Percentiles rank a stretch among this genome's conserved stretches.
These are phyloP conservation scores for Xylariaceae sp. DNA, from an alignment of 2,329 filamentous ascomycete genomes.

Conservation along the genomic window DNA sequence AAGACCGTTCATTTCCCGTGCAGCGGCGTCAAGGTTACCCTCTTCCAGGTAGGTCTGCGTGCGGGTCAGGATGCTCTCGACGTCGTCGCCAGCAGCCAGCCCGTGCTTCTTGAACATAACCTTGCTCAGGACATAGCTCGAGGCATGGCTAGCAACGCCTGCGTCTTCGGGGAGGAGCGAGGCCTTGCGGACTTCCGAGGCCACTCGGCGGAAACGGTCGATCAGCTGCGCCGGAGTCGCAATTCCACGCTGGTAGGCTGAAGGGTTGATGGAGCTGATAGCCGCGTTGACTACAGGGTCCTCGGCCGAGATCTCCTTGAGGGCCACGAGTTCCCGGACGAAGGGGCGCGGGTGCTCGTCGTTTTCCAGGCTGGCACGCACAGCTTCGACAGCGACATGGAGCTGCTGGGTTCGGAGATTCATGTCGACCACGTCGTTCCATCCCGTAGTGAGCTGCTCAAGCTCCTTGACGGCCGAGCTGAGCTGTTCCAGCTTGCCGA, in stretches of 20 bases:
- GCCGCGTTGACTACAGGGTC: slow-evolving; percentile 86
- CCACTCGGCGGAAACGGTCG: slow-evolving; percentile 92
- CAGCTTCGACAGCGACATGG: slow-evolving; percentile 90
- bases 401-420: slow-evolving; percentile 95
- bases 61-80: slow-evolving; percentile 86
- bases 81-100: slow-evolving; percentile 76
- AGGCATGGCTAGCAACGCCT: slow-evolving; percentile 89
- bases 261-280: slow-evolving; percentile 92
- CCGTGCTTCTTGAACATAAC: slow-evolving; percentile 94
- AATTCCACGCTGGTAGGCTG: slow-evolving; percentile 88
- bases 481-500: slow-evolving; percentile 80
- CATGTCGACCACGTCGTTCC: slow-evolving; percentile 83
- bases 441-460: slow-evolving; percentile 79
- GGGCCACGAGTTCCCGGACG: slow-evolving; percentile 83
- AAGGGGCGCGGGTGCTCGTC: slow-evolving; percentile 75
- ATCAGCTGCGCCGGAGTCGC: slow-evolving; percentile 79
- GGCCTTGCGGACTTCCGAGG: slow-evolving; percentile 88
- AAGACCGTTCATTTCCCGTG: slow-evolving; percentile 89
- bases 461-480: slow-evolving; percentile 73
- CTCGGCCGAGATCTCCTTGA: slow-evolving; percentile 84
- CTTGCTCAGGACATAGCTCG: slow-evolving; percentile 84
- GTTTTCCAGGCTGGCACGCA: slow-evolving; percentile 75
- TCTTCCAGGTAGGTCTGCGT: slow-evolving; percentile 90
- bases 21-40: slow-evolving; percentile 84
- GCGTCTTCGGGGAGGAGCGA: slow-evolving; percentile 87